Evolutionary conservation across 305 asterid genomes (phyloP), one percentile per base, ranked within the genome.

Genomic region (Plantago coronopus): DNA sequence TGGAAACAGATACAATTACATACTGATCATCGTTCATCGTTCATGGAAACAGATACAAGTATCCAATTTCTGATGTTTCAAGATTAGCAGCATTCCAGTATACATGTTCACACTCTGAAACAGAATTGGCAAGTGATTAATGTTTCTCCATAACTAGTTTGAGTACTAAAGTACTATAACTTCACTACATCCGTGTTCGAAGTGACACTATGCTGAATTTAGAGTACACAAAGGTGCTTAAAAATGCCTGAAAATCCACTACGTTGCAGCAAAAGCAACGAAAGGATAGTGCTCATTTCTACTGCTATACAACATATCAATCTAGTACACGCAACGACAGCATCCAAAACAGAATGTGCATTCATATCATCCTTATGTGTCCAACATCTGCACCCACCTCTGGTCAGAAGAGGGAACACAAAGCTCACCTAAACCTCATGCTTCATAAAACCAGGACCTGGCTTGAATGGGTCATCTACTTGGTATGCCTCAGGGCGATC

Each of bases 391-490:
- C 58, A 20, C 55, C 2, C 7, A 53, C 15, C 63, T 59, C 54
- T 42, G 29, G 50, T 25, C 12, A 37, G 59, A 53, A 23, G 38
- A 68, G 57, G 46, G 13, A 40, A 64, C 31, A 7, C 40, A 27
- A 42, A 11, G 37, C 69, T 74, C 15, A 17, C 34, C 51, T 78
- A 81, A 51, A 88, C 83, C 45, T 88, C 91, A 19, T 78, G 79
- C 69, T 80, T 84, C 64, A 83, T 59, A 74, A 78, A 88, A 31
- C 96, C 95, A 13, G 98, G 95, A 57, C 89, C 98, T 1, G 98
- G 96, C 72, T 87, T 93, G 79, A 83, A 93, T 45, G 94, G 95
- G 59, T 93, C 96, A 6, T 76, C 62, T 71, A 82, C 89, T 57
- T 74, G 54, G 78, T 93, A 93, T 17, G 89, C 98, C 62, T 93